Conservation (phyloP, 352 stramenopile species). For the Pythium aphanidermatum region DNA sequence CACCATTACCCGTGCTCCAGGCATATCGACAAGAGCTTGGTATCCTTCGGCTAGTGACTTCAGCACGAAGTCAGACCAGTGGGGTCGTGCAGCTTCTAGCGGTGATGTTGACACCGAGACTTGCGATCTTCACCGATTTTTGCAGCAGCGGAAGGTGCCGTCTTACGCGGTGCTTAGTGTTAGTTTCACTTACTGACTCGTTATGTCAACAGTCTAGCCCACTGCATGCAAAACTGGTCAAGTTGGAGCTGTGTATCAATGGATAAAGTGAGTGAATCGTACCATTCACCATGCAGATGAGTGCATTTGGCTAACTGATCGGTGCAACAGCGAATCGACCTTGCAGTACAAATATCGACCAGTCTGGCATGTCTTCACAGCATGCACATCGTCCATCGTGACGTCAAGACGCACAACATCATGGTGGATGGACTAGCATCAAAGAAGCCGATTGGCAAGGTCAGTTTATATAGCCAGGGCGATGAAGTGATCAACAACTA, state of each 20-base stretch:
- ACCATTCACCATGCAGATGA: neutral
- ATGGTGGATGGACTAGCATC: slow-evolving; percentile 9
- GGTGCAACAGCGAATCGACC: slow-evolving; percentile 8
- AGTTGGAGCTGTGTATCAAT: slow-evolving; percentile 6
- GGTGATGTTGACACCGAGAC: slow-evolving; percentile 7
- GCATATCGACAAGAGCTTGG: slow-evolving; percentile 15
- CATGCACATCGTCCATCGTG: slow-evolving; percentile 14
- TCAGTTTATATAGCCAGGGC: no score
- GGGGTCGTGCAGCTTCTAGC: slow-evolving; percentile 1
- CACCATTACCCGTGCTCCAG: slow-evolving; percentile 10
- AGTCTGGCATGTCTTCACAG: slow-evolving; percentile 8
- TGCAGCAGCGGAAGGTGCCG: slow-evolving; percentile 16
- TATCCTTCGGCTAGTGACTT: slow-evolving; percentile 7
- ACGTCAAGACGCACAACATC: slow-evolving; percentile 22
- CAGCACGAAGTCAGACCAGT: no score
- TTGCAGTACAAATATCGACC: slow-evolving; percentile 5
- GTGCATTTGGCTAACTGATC: neutral
- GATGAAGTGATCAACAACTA: no score
- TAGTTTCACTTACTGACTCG: neutral
- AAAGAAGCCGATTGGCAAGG: slow-evolving; percentile 3
- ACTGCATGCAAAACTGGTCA: slow-evolving; percentile 1
- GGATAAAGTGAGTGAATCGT: slow-evolving; percentile 1
- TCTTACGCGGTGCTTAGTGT: neutral
- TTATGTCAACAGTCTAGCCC: slow-evolving; percentile 6
- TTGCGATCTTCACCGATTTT: slow-evolving; percentile 17